Evolutionary conservation across 441 rosid genomes (phyloP), one percentile per base, ranked within the genome.

Genomic region (Macaranga tanarius): DNA sequence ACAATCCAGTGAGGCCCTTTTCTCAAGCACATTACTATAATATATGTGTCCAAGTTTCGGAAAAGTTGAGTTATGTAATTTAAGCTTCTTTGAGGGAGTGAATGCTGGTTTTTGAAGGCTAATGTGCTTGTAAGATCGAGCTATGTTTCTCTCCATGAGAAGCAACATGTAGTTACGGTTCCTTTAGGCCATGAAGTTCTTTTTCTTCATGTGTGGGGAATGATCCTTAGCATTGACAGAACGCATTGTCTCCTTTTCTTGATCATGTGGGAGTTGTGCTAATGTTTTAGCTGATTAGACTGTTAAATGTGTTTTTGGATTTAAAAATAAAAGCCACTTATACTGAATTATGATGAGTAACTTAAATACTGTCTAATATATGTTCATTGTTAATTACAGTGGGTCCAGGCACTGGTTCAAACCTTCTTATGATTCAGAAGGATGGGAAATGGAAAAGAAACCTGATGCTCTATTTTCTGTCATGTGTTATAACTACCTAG

Each of bases 1-100:
- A 22, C 26, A 23, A 44, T 66, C 40, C 26, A 20, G 61, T 7
- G 40, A 13, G 25, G 55, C 19, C 10, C 44, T 73, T 25, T 73
- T 38, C 26, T 40, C 22, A 10, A 40, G 10, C 4, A 47, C 20
- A 65, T 62, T 44, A 44, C 31, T 17, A 12, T 52, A 52, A 23
- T 23, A 34, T 20, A 47, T 40, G 10, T n/a, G 20, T 34, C 48
- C 16, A 26, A 57, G 19, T 56, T 57, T 22, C 22, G 12, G 55
- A 22, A 31, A 54, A 55, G 54, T 54, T 56, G 40, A 50, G 44
- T 34, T 47, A 40, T 68, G 62, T 50, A 54, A 52, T 52, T 52
- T 65, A 31, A 26, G 25, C 61, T 58, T 9, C 26, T 55, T 58
- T 52, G 47, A 54, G 34, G 19, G 12, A 54, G 31, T 54, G 31